phyloP scores from a whole-genome alignment of 2,329 filamentous ascomycete genomes.

The Fusarium burgessii region DNA sequence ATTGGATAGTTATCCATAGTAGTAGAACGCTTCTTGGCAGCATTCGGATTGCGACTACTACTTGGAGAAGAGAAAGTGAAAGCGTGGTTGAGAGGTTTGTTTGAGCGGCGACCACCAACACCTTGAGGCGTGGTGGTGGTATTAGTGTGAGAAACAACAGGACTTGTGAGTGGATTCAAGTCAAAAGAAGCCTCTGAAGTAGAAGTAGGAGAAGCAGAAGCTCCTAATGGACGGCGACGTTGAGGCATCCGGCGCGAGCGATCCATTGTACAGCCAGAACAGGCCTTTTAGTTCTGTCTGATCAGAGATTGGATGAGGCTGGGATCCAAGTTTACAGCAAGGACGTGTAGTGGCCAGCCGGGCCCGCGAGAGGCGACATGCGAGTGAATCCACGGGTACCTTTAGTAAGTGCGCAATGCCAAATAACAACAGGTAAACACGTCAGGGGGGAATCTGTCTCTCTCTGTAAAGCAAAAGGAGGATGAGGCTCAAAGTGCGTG shows the following conservation, averaged over 20 bases:
- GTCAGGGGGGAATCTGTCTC: slow-evolving; percentile 2
- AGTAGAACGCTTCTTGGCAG: slow-evolving; percentile 58
- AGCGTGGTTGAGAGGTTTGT: slow-evolving; percentile 52
- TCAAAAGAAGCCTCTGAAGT: slow-evolving; percentile 50
- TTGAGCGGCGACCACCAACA: slow-evolving; percentile 49
- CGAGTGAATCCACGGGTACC: slow-evolving; percentile 39
- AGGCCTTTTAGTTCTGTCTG: slow-evolving; percentile 25
- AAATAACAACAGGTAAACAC: slow-evolving; percentile 25
- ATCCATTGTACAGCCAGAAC: slow-evolving; percentile 52
- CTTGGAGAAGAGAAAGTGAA: slow-evolving; percentile 54
- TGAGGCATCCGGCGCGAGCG: slow-evolving; percentile 53
- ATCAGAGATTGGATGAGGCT: slow-evolving; percentile 33
- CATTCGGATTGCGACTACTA: slow-evolving; percentile 45
- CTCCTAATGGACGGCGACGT: slow-evolving; percentile 50
- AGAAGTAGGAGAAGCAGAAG: slow-evolving; percentile 52
- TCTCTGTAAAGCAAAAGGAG: slow-evolving; percentile 24
- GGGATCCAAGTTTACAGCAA: slow-evolving; percentile 45
- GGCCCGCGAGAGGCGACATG: slow-evolving; percentile 45
- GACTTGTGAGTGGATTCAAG: slow-evolving; percentile 49
- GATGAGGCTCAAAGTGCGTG: slow-evolving; percentile 39
- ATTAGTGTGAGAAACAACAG: slow-evolving; percentile 50
- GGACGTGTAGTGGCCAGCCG: slow-evolving; percentile 48
- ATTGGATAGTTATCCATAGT: slow-evolving; percentile 56
- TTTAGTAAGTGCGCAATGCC: slow-evolving; percentile 27
- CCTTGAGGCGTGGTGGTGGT: slow-evolving; percentile 50